Evolutionary conservation across 305 asterid genomes (phyloP), one percentile per base, ranked within the genome.

Genomic region (Fraxinus ornus): DNA sequence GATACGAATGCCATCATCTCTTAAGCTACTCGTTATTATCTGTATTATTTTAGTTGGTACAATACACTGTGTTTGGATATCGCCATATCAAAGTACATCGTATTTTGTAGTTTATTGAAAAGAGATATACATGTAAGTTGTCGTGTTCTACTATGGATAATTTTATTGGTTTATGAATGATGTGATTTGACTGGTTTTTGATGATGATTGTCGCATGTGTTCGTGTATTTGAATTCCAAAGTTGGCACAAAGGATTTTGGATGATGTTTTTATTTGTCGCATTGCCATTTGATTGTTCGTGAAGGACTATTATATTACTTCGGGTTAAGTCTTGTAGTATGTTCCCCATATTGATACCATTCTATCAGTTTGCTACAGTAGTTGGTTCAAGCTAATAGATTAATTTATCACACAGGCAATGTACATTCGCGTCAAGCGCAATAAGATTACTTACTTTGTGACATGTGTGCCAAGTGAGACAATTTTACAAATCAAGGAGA

Each of bases 391-490:
- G 62, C 84, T 75, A 77, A 74, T 17, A 68, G 1, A 73, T 81
- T 75, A 76, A 71, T 79, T 76, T 79, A 78, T 82, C 74, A 13
- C 33, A 68, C 92, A 95, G 99, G 94, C 86, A 30, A 93, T 94
- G 96, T 95, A 94, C 84, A 94, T 95, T 82, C 97, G 98, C 76
- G 97, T 95, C 32, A 95, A 95, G 91, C 92, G 98, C 19, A 84
- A 83, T 82, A 95, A 90, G 89, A 89, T 92, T 72, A 95, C 98
- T 83, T 95, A 93, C 91, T 95, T 94, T 85, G 81, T 95, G 87
- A 97, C 91, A 83, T 95, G 99, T 78, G 89, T 88, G 80, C 98
- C 99, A 77, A 94, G 95, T 66, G 97, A 95, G 92, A 91, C 92
- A 36, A 81, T 88, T 82, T 81, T 85, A 78, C 94, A 92, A 84